A percentile compares a stretch with the other conserved stretches of the same genome.
These are phyloP conservation scores for Botrytis pseudocinerea DNA, from an alignment of 2,329 filamentous ascomycete genomes.

Conservation along the genomic window DNA sequence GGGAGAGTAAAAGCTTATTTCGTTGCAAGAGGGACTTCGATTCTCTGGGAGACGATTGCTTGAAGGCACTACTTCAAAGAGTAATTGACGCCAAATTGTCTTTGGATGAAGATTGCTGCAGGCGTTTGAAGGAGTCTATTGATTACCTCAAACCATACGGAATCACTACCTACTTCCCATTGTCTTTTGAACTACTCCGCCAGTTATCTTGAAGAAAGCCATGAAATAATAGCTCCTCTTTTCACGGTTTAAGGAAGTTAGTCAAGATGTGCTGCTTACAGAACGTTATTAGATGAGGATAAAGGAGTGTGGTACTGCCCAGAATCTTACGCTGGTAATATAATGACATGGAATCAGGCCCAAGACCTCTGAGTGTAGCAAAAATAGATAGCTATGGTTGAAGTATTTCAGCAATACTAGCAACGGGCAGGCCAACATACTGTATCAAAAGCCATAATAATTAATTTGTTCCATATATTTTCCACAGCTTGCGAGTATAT, in stretches of 20 bases:
- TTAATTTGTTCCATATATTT: neutral
- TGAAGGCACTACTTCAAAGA: neutral
- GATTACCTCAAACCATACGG: neutral
- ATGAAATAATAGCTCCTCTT: neutral
- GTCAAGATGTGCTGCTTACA: neutral
- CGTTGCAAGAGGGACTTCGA: slow-evolving; percentile 4
- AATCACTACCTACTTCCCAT: neutral
- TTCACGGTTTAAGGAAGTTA: neutral
- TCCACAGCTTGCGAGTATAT: neutral
- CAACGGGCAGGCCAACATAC: neutral
- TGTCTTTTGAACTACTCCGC: neutral
- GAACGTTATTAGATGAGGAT: neutral
- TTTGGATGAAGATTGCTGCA: neutral
- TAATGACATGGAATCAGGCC: neutral
- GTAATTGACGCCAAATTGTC: neutral
- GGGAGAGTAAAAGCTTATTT: neutral
- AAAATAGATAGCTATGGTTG: neutral
- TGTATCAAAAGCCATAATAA: neutral
- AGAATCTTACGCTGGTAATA: neutral
- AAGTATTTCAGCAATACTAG: neutral
- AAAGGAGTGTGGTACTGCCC: neutral
- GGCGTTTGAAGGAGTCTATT: neutral
- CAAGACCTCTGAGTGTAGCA: neutral
- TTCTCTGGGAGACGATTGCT: neutral
- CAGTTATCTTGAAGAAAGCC: neutral